Evolutionary conservation across 1,284 basidiomycete species (phyloP), one percentile per base, ranked within the genome.

Genomic region (Tremellales sp.): DNA sequence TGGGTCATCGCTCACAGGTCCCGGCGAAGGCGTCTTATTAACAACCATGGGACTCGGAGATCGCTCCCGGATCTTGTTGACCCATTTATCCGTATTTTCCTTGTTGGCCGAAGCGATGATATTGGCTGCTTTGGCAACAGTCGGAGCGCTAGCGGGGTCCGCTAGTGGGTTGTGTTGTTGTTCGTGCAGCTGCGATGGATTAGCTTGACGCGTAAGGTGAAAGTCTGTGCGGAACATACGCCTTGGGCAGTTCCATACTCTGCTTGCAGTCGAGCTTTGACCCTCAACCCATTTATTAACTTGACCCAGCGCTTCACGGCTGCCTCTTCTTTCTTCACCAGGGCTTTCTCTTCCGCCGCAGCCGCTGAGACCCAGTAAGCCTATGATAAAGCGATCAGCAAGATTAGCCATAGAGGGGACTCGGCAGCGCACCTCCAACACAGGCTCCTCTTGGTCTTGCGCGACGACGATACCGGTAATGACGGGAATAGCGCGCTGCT

Each of bases 381-480:
- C 83, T 91, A n/a, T 12, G 37, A 14, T 6, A 39, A 24, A 44
- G 22, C 21, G 9, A 21, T n/a, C n/a, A n/a, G n/a, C n/a, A n/a
- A n/a, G n/a, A n/a, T n/a, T n/a, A n/a, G n/a, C n/a, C n/a, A n/a
- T n/a, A n/a, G n/a, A n/a, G n/a, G n/a, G n/a, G n/a, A n/a, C n/a
- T n/a, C n/a, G 16, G 10, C 14, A 8, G 58, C 77, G 52, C 64
- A 87, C 89, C 75, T 93, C 87, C 32, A 90, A 73, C n/a, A 95
- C 68, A 4, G 78, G 66, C 4, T 78, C 75, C 66, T 90, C 85
- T 57, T 90, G 82, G 69, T 92, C 88, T 39, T 77, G 76, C 8
- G 93, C 87, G 14, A 93, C 78, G 14, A 98, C 91, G 14, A 97
- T 80, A 18, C 94, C 94, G 26, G 83, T 81, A 39, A 95, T 77